phyloP scores from a whole-genome alignment of 768 basidiomycete genomes.

The Boletus sp. region DNA sequence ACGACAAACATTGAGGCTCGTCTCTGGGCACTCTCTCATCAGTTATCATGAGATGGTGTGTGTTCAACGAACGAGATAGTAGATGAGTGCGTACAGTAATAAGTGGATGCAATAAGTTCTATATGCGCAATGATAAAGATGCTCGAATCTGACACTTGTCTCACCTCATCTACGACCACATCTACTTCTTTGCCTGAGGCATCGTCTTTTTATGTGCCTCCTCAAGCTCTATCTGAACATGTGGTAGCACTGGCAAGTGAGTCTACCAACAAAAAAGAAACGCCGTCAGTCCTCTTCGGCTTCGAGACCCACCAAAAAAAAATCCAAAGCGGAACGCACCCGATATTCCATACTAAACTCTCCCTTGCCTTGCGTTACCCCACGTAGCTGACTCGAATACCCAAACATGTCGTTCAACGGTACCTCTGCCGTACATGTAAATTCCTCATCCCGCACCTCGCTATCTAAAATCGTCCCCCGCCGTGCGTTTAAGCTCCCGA shows the following conservation, averaged over 20 bases:
- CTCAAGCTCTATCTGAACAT: slow-evolving; percentile 85
- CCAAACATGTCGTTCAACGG: slow-evolving; percentile 98
- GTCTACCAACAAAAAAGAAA: slow-evolving; percentile 40
- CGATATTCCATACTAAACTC: slow-evolving; percentile 82
- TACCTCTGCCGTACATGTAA: slow-evolving; percentile 88
- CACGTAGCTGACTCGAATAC: slow-evolving; percentile 90
- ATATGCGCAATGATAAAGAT: slow-evolving; percentile 14
- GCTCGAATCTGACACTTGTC: neutral
- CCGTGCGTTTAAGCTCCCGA: slow-evolving; percentile 89
- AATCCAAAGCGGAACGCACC: slow-evolving; percentile 36
- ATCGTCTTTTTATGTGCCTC: slow-evolving; percentile 82
- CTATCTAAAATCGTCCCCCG: slow-evolving; percentile 94
- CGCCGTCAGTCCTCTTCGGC: neutral
- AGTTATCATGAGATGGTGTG: neutral
- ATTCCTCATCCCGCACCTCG: slow-evolving; percentile 96
- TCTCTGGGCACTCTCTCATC: neutral
- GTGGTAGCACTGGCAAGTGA: slow-evolving; percentile 81
- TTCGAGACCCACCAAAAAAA: neutral
- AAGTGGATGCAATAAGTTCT: slow-evolving; percentile 18
- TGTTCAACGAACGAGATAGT: slow-evolving; percentile 9
- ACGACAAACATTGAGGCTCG: no score
- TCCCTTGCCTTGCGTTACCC: slow-evolving; percentile 96
- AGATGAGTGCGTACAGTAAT: slow-evolving; percentile 11
- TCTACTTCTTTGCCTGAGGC: slow-evolving; percentile 68
- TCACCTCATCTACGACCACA: neutral